Evolutionary conservation across 441 rosid species (phyloP).

Genomic region (Brassica balearica): DNA sequence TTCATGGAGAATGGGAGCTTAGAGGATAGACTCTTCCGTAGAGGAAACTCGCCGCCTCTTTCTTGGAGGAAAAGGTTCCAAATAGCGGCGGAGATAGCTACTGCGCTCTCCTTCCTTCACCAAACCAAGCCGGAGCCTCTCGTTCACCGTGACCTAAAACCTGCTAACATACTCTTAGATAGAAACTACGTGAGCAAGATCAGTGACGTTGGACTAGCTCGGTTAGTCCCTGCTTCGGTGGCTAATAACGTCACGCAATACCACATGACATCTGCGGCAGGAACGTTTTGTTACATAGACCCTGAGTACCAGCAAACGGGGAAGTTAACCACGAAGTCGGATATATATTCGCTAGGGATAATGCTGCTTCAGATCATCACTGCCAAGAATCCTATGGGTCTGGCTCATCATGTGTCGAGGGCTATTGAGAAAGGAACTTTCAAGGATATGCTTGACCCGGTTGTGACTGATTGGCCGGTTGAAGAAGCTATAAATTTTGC

Average conservation of each 20-base stretch:
- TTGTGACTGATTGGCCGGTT: conserved; percentile 65
- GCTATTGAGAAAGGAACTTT: conserved; percentile 65
- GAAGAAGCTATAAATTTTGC: conserved; percentile 67
- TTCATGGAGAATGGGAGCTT: conserved; percentile 72
- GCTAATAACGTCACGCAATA: conserved; percentile 72
- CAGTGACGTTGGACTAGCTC: conserved; percentile 79
- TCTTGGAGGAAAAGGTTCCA: conserved; percentile 67
- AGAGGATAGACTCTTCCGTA: conserved; percentile 69
- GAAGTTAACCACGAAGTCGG: conserved; percentile 68
- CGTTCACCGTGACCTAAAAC: conserved; percentile 81
- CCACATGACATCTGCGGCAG: conserved; percentile 80
- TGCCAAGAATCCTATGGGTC: conserved; percentile 70
- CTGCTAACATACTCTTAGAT: conserved; percentile 77
- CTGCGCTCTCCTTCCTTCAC: conserved; percentile 74
- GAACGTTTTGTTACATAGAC: conserved; percentile 80
- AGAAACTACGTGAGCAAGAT: conserved; percentile 73
- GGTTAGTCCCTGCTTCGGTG: conserved; percentile 72
- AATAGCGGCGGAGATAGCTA: conserved; percentile 75
- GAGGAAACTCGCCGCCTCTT: conserved; percentile 60
- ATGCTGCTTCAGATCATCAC: conserved; percentile 75
- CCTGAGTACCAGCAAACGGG: conserved; percentile 85
- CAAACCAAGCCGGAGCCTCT: conserved; percentile 83
- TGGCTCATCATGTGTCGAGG: conserved; percentile 67
- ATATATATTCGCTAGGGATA: conserved; percentile 69
- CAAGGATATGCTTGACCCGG: conserved; percentile 61